Base-by-base conservation (phyloP, 75 land plant species). In the Sequoiadendron giganteum region DNA sequence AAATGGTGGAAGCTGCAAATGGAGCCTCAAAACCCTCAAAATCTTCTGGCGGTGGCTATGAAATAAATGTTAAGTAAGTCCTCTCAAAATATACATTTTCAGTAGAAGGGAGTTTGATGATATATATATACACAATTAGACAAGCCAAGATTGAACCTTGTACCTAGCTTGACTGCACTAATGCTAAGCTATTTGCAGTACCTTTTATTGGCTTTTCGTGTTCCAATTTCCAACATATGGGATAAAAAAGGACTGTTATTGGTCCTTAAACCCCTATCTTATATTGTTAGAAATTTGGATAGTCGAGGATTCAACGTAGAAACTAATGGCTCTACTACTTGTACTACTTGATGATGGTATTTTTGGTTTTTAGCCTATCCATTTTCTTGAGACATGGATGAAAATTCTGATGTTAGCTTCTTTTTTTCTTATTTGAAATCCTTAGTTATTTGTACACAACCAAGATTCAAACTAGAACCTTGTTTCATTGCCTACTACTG, bases 1-100 rank as follows among this genome's bases (percentile, higher is more conserved):
- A n/a, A n/a, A n/a, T n/a, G n/a, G n/a, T n/a, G n/a, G n/a, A n/a
- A n/a, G n/a, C n/a, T n/a, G n/a, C n/a, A n/a, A n/a, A n/a, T n/a
- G n/a, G n/a, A n/a, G n/a, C n/a, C n/a, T n/a, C n/a, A n/a, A n/a
- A n/a, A n/a, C n/a, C n/a, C n/a, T n/a, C n/a, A n/a, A n/a, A n/a
- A n/a, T n/a, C n/a, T n/a, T n/a, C n/a, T n/a, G n/a, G n/a, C 9
- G 93, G 94, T 54, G 95, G 97, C 54, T 96, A 93, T 87, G 96
- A n/a, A n/a, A n/a, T n/a, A n/a, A n/a, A n/a, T n/a, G 94, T 21
- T 89, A 96, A 54, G 97, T 95, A 92, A 85, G 94, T 91, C 30
- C 25, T 18, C 47, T 52, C 56, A 19, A 25, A 25, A 30, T 43
- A 73, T 86, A 3, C 11, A 70, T 25, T 40, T 52, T 28, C n/a